Evolutionary conservation across 2,329 filamentous ascomycete genomes (phyloP).

Genomic region (Ophiostoma himal-ulmi): DNA sequence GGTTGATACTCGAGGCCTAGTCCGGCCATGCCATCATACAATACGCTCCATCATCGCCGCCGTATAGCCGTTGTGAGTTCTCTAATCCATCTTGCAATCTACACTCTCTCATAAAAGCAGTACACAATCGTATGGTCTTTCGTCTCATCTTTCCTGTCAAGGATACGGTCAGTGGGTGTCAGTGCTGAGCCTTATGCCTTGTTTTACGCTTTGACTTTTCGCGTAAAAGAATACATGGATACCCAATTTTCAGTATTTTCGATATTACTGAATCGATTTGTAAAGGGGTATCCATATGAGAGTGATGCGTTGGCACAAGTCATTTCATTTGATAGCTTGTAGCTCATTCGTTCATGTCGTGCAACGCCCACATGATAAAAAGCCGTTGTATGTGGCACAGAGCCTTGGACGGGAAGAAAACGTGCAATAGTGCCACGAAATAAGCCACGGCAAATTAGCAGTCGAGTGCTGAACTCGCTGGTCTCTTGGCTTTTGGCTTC

Average conservation of each 20-base stretch:
- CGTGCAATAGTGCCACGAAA: neutral
- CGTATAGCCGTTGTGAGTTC: neutral
- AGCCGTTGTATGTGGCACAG: slow-evolving; percentile 9
- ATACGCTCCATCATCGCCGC: no score
- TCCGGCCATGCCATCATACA: neutral
- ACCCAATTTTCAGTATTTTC: neutral
- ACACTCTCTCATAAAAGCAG: neutral
- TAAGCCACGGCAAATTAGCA: neutral
- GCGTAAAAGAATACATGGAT: neutral
- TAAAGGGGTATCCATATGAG: no score
- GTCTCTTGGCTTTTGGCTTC: no score
- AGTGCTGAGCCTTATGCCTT: slow-evolving; percentile 6
- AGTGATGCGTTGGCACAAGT: neutral
- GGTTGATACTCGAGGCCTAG: no score
- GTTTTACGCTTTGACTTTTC: neutral
- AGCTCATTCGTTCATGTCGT: neutral
- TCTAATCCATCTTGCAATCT: no score
- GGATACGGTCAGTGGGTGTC: neutral
- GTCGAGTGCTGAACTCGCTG: no score
- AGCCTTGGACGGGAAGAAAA: slow-evolving; percentile 1
- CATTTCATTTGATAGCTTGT: neutral
- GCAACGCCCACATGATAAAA: neutral
- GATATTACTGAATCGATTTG: neutral
- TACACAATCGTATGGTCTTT: neutral
- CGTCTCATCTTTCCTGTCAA: slow-evolving; percentile 1